Base-by-base conservation (phyloP, 331 rosid genomes). In the Malus hybrid region DNA sequence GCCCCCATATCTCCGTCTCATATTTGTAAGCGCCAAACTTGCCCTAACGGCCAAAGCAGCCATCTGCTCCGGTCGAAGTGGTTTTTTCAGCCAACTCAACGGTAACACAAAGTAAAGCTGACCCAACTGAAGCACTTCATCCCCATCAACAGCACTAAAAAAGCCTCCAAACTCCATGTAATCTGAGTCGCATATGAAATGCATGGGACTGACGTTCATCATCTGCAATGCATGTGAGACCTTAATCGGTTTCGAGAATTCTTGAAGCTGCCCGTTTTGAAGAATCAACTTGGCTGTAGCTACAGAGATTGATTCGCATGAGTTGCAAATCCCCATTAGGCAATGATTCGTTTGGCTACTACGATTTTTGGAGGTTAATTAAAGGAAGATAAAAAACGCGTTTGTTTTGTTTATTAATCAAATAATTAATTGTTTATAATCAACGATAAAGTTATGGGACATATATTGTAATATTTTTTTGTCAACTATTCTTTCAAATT, bases 111-210 rank as follows among this genome's bases (percentile, higher is more conserved):
- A 80, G 24, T 80, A 74, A 7, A 80, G 79, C 68, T 69, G 83
- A 50, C 83, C 83, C 2, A 74, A 32, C 61, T 80, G 83, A 68
- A 80, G 76, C 72, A 74, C 80, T n/a, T 80, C 69, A 1, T 80
- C 76, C 28, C 69, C 80, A 20, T 69, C 22, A 10, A 80, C 28
- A 5, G 67, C 76, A 5, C 71, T 27, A 39, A 74, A 24, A 28
- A 74, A 3, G 31, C 36, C 73, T 13, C 79, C 79, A 34, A 74
- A 61, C 28, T 74, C 83, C 73, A 80, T 60, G 36, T 74, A 68
- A 16, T 80, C 80, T 12, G 83, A 71, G 60, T 74, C 73, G 20
- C 83, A 80, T 1, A 74, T n/a, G 29, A 69, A 80, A 20, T 67
- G 19, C 7, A 72, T 20, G 56, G 71, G 61, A 28, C 16, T 16